phyloP scores from a whole-genome alignment of 2,329 filamentous ascomycete species.

The Arthroderma sp. region DNA sequence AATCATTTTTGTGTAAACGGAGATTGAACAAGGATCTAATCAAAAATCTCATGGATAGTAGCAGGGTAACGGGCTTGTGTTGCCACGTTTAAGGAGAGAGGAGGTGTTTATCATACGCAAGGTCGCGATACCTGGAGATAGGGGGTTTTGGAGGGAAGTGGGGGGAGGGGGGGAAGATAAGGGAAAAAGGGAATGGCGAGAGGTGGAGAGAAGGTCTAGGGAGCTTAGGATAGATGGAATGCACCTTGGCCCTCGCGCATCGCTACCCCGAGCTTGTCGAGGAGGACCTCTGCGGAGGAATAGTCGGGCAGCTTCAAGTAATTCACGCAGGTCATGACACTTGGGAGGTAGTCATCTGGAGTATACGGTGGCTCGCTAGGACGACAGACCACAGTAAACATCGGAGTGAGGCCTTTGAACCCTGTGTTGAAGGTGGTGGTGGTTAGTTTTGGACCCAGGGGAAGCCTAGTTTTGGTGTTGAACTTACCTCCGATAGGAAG shows the following conservation, averaged over 20 bases:
- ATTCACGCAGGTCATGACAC: slow-evolving; percentile 99
- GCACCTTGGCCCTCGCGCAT: slow-evolving; percentile 94
- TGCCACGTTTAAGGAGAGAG: neutral
- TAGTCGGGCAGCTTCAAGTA: slow-evolving; percentile 98
- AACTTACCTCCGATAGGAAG: slow-evolving; percentile 85
- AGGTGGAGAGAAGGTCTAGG: neutral
- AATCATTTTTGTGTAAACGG: neutral
- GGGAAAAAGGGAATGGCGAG: neutral
- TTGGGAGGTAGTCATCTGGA: slow-evolving; percentile 95
- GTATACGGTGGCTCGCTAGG: slow-evolving; percentile 89
- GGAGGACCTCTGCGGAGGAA: slow-evolving; percentile 62
- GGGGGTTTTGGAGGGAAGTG: neutral
- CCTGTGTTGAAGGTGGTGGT: slow-evolving; percentile 40
- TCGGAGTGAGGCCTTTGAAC: slow-evolving; percentile 91
- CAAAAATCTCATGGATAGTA: neutral
- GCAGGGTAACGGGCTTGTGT: neutral
- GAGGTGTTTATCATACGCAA: neutral
- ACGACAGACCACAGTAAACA: slow-evolving; percentile 98
- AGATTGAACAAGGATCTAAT: neutral
- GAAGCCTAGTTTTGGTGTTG: neutral
- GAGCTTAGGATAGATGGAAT: slow-evolving; percentile 67
- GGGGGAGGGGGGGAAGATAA: too few relatives aligned
- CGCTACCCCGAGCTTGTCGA: slow-evolving; percentile 65
- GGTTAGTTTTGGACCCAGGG: neutral
- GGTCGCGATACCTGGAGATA: too few relatives aligned